phyloP scores from a whole-genome alignment of 2,329 filamentous ascomycete genomes.

The Diplocarpon mali region DNA sequence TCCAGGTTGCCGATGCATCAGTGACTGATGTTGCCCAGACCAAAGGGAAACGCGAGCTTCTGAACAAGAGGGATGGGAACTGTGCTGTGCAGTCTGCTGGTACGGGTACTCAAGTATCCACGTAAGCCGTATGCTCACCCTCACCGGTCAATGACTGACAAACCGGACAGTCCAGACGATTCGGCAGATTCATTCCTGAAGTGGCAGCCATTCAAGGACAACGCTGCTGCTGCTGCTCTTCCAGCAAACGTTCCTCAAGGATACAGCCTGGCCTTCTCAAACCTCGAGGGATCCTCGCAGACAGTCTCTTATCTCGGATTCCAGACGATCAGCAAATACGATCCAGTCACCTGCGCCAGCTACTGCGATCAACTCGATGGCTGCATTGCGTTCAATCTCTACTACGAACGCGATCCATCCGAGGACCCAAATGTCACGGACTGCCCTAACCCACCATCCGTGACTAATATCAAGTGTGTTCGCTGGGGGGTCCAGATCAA shows the following conservation, averaged over 20 bases:
- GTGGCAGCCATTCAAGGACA: slow-evolving; percentile 8
- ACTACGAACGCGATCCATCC: slow-evolving; percentile 28
- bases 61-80: slow-evolving; percentile 8
- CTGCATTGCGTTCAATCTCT: slow-evolving; percentile 29
- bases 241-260: slow-evolving; percentile 25
- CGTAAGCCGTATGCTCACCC: slow-evolving; percentile 1
- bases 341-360: slow-evolving; percentile 22
- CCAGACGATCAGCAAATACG: slow-evolving; percentile 24
- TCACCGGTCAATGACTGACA: neutral
- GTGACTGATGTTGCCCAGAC: slow-evolving; percentile 9
- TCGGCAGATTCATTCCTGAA: slow-evolving; percentile 18
- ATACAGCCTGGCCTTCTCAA: slow-evolving; percentile 27
- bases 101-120: slow-evolving; percentile 9
- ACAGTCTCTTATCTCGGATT: slow-evolving; percentile 24
- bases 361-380: slow-evolving; percentile 23
- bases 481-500: slow-evolving; percentile 26
- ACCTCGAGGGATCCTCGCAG: slow-evolving; percentile 25
- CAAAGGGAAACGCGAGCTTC: slow-evolving; percentile 4
- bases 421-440: slow-evolving; percentile 19
- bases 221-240: slow-evolving; percentile 8
- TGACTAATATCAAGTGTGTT: slow-evolving; percentile 29
- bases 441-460: slow-evolving; percentile 28
- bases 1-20: slow-evolving; percentile 1
- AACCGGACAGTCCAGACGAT: slow-evolving; percentile 8
- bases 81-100: slow-evolving; percentile 11